Percentiles rank a stretch among this genome's conserved stretches.
Evolutionary conservation across 2,329 filamentous ascomycete species (phyloP).

Genomic region (Fusarium torreyae): DNA sequence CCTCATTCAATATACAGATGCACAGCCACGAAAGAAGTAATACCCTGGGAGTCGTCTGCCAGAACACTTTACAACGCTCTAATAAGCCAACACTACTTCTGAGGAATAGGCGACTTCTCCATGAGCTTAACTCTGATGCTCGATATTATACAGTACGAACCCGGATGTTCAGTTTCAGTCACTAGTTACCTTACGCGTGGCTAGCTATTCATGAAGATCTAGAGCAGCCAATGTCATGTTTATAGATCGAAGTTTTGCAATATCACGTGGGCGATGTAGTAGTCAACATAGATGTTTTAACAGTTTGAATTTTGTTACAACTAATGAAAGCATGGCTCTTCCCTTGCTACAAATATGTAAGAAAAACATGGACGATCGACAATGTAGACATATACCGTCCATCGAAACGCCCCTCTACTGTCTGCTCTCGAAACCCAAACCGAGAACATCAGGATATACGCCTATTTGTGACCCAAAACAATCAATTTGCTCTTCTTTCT

Average conservation of each 20-base stretch:
- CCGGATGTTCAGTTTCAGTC: too few relatives aligned
- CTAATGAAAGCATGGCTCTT: slow-evolving; percentile 50
- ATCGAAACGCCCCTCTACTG: slow-evolving; percentile 45
- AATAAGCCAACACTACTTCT: too few relatives aligned
- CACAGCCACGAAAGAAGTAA: slow-evolving; percentile 19
- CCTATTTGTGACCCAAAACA: slow-evolving; percentile 45
- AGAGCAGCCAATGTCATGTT: too few relatives aligned
- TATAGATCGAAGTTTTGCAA: too few relatives aligned
- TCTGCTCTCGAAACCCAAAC: slow-evolving; percentile 45
- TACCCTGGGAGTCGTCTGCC: too few relatives aligned
- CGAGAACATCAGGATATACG: slow-evolving; percentile 51
- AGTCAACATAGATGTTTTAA: slow-evolving; percentile 30
- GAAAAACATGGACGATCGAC: slow-evolving; percentile 42
- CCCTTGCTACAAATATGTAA: slow-evolving; percentile 46
- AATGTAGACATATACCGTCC: slow-evolving; percentile 37
- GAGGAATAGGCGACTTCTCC: too few relatives aligned
- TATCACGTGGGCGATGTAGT: background rate
- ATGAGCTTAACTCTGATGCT: too few relatives aligned
- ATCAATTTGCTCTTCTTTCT: slow-evolving; percentile 41
- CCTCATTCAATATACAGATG: background rate
- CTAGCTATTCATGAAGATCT: too few relatives aligned
- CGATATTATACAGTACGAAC: too few relatives aligned
- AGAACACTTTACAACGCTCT: too few relatives aligned
- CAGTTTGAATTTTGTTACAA: slow-evolving; percentile 49
- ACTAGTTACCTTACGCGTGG: too few relatives aligned